phyloP scores from a whole-genome alignment of 2,329 filamentous ascomycete species.

The Epichloe typhina region DNA sequence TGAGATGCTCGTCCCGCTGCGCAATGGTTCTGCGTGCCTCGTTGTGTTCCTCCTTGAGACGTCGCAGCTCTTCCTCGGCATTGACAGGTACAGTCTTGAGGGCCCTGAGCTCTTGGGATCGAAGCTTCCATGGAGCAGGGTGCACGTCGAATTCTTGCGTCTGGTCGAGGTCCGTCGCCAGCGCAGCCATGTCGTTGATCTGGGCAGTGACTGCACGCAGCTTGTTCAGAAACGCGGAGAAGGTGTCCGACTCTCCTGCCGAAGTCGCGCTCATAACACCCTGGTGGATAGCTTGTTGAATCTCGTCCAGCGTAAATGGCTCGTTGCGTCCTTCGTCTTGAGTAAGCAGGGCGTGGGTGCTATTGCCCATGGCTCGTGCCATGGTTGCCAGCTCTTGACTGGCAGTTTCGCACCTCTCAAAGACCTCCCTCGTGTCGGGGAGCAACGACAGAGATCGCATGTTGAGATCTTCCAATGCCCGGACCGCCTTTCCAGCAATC shows the following conservation, averaged over 20 bases:
- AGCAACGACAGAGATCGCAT: slow-evolving; percentile 60
- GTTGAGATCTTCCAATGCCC: slow-evolving; percentile 65
- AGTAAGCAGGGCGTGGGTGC: slow-evolving; percentile 49
- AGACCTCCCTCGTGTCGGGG: slow-evolving; percentile 51
- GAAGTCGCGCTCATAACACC: slow-evolving; percentile 35
- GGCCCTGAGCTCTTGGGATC: slow-evolving; percentile 69
- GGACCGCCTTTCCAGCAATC: slow-evolving; percentile 62
- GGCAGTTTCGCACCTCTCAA: slow-evolving; percentile 54
- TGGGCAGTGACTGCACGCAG: slow-evolving; percentile 51
- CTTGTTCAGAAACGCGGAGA: slow-evolving; percentile 54
- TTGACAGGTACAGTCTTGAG: slow-evolving; percentile 71
- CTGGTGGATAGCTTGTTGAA: slow-evolving; percentile 48
- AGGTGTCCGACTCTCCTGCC: slow-evolving; percentile 51
- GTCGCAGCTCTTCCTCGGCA: slow-evolving; percentile 70
- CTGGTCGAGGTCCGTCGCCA: slow-evolving; percentile 57
- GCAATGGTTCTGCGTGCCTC: slow-evolving; percentile 62
- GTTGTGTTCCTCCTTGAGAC: slow-evolving; percentile 66
- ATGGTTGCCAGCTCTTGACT: slow-evolving; percentile 54
- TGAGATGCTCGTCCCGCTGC: slow-evolving; percentile 66
- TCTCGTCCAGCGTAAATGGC: slow-evolving; percentile 51
- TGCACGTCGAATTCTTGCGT: slow-evolving; percentile 68
- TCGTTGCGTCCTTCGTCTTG: slow-evolving; percentile 59
- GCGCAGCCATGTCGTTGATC: slow-evolving; percentile 55
- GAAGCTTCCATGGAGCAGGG: slow-evolving; percentile 68
- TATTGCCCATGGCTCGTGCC: slow-evolving; percentile 52